Base-by-base conservation (phyloP, 768 basidiomycete species). In the Tylopilus balloui region DNA sequence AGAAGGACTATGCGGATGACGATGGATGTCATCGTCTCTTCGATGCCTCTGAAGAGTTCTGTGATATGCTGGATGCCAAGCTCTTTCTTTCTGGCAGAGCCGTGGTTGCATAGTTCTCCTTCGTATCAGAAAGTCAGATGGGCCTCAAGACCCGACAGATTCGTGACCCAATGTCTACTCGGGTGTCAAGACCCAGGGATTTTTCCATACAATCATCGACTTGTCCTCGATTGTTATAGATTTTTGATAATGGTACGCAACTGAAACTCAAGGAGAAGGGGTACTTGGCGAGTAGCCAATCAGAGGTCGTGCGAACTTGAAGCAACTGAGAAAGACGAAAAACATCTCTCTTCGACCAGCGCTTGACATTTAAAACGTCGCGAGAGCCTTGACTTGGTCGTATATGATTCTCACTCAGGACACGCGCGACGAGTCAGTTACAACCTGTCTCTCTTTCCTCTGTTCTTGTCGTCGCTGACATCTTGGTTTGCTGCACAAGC, bases 381-480 rank as follows among this genome's bases (percentile, higher is more conserved):
- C n/a, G 9, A 39, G 60, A 51, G 57, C 63, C 48, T 54, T 21
- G 21, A 37, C n/a, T n/a, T n/a, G 61, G 56, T 53, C 42, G 54
- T 66, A 50, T 55, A 66, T 66, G 64, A 57, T 57, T 51, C 69
- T 66, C 60, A 68, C 67, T 46, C 56, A 65, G 41, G 62, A 36
- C 40, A 69, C 65, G 6, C 66, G 65, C 56, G 67, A 66, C 66
- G 66, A 66, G 64, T 66, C 47, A 55, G 66, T 66, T n/a, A 0
- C 27, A n/a, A 6, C 19, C 7, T 0, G 15, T n/a, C n/a, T n/a
- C n/a, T n/a, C n/a, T n/a, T 10, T 28, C 29, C 15, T 43, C n/a
- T 32, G 17, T 21, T 20, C 15, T 25, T 34, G 15, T 37, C 37
- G 52, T 41, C 51, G 31, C 56, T 12, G 13, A 50, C 41, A 20